phyloP scores from a whole-genome alignment of 345 rosid genomes.

The Melastoma malabathricum region DNA sequence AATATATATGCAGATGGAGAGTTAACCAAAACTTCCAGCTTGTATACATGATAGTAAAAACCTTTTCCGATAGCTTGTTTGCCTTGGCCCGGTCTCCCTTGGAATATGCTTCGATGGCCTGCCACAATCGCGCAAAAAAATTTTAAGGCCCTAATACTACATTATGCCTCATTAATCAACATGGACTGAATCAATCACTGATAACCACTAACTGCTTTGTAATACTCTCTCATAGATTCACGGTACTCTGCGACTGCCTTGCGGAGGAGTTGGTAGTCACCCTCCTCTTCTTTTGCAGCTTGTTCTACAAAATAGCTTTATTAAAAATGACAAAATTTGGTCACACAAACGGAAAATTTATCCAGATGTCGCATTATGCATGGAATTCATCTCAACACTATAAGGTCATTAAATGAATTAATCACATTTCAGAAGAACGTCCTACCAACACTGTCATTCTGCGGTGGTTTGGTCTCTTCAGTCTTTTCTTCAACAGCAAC shows the following conservation, averaged over 20 bases:
- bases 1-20: too few relatives aligned
- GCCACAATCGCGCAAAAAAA: conserved; percentile 1
- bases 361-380: too few relatives aligned
- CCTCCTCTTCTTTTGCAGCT: conserved; percentile 16
- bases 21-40: neutral
- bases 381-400: too few relatives aligned
- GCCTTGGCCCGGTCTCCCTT: conserved; percentile 14
- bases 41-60: neutral
- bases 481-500: too few relatives aligned
- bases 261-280: conserved; percentile 34
- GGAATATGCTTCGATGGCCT: conserved; percentile 7
- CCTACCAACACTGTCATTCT: too few relatives aligned
- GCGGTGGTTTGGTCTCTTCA: too few relatives aligned
- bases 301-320: neutral
- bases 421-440: too few relatives aligned
- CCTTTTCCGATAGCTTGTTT: conserved; percentile 33
- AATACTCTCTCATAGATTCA: conserved; percentile 40
- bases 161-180: conserved; percentile 2
- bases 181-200: neutral
- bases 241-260: conserved; percentile 43
- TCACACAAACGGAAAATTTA: too few relatives aligned
- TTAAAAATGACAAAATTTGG: neutral
- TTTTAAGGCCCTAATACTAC: neutral
- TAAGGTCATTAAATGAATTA: too few relatives aligned
- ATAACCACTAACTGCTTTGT: conserved; percentile 28